phyloP scores from a whole-genome alignment of 2,329 filamentous ascomycete genomes.

The Stemphylium beticola region DNA sequence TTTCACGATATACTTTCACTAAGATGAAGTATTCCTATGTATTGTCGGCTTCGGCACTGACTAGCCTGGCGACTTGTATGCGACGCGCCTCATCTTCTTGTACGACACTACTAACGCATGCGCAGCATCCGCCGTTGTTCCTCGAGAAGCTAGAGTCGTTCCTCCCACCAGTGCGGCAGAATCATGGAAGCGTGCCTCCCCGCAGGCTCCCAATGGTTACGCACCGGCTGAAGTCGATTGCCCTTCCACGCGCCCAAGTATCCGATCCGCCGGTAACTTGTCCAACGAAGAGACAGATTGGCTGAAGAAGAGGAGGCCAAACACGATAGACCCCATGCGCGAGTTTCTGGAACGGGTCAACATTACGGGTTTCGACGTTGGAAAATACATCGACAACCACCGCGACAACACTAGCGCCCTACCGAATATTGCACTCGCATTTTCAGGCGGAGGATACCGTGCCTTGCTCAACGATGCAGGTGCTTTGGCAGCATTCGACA shows the following conservation, averaged over 20 bases:
- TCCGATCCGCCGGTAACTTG: conserved; percentile 68
- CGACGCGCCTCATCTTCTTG: conserved; percentile 2
- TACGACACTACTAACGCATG: conserved; percentile 22
- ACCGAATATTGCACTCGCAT: conserved; percentile 76
- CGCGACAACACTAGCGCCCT: conserved; percentile 62
- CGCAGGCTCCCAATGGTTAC: conserved; percentile 71
- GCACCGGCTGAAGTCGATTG: conserved; percentile 72
- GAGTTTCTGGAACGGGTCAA: conserved; percentile 73
- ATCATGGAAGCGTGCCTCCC: conserved; percentile 52
- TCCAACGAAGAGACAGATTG: conserved; percentile 75
- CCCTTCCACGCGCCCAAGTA: conserved; percentile 69
- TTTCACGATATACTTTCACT: background rate
- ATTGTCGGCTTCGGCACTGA: conserved; percentile 38
- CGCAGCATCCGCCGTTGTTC: conserved; percentile 37
- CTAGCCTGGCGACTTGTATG: conserved; percentile 40
- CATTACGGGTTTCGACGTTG: conserved; percentile 80
- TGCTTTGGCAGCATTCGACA: conserved; percentile 79
- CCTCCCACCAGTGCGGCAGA: conserved; percentile 24
- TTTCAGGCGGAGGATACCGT: conserved; percentile 85
- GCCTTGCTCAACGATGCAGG: conserved; percentile 87
- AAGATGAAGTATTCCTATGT: conserved; percentile 39
- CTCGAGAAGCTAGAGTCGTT: conserved; percentile 28
- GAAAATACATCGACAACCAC: conserved; percentile 69
- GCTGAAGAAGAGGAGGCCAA: conserved; percentile 72
- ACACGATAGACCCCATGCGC: conserved; percentile 76